Percentiles rank a stretch among this genome's conserved stretches.
Conservation (phyloP, 148 eudicot species). For the Cornus kousa region DNA sequence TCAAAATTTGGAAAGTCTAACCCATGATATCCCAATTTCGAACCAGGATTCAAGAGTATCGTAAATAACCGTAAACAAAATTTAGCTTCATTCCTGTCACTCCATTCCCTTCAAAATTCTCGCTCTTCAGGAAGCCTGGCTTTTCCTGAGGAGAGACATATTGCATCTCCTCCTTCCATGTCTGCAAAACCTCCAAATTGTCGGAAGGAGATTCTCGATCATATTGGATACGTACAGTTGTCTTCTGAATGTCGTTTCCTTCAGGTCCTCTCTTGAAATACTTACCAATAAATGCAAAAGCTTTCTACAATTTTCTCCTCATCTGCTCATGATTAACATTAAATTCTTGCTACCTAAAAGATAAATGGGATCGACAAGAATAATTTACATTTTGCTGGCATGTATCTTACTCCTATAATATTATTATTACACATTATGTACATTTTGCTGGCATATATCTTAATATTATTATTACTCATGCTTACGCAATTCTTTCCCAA, state of each 20-base stretch:
- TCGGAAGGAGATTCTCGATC: constrained; percentile 62
- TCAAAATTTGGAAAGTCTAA: not conserved
- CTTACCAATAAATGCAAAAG: constrained; percentile 15
- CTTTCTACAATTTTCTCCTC: too few relatives aligned
- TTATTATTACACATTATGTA: too few relatives aligned
- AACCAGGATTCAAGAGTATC: not conserved
- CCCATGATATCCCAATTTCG: not conserved
- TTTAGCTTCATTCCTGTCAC: constrained; percentile 1
- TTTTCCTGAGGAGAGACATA: constrained; percentile 35
- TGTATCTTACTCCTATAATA: too few relatives aligned
- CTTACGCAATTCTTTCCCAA: too few relatives aligned
- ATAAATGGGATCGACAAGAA: too few relatives aligned
- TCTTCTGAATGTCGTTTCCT: constrained; percentile 69
- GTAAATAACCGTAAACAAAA: not conserved
- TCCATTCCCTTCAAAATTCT: constrained; percentile 25
- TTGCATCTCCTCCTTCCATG: constrained; percentile 81
- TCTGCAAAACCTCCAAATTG: constrained; percentile 37
- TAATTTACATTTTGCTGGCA: too few relatives aligned
- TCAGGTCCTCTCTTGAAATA: constrained; percentile 63
- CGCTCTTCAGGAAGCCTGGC: constrained; percentile 58
- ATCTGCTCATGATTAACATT: too few relatives aligned
- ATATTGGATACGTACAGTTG: constrained; percentile 76
- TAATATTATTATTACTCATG: too few relatives aligned
- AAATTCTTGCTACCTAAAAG: too few relatives aligned
- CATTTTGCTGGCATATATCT: too few relatives aligned